These are phyloP conservation scores for Nicotiana attenuata DNA, from an alignment of 257 asterid species.

Conservation along the genomic window DNA sequence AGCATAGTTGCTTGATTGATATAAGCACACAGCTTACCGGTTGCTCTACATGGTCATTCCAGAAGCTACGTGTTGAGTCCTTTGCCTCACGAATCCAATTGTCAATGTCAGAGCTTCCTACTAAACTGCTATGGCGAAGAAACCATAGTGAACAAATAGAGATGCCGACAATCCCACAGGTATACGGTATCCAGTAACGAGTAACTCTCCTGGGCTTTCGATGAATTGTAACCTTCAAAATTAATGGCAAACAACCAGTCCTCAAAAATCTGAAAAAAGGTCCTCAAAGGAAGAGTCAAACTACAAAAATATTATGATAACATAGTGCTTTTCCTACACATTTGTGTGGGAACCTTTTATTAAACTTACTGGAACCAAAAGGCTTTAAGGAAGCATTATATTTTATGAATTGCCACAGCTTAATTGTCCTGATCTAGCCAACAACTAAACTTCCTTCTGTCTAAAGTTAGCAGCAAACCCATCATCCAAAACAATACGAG, in stretches of 20 bases:
- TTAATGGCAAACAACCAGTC: constrained; percentile 13
- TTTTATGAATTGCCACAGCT: too few species aligned
- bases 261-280: neutral
- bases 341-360: neutral
- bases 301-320: neutral
- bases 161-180: constrained; percentile 73
- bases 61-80: constrained; percentile 70
- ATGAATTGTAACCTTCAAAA: constrained; percentile 70
- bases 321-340: neutral
- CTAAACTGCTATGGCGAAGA: constrained; percentile 88
- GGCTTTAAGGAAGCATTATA: too few species aligned
- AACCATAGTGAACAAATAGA: constrained; percentile 87
- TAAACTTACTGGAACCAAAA: too few species aligned
- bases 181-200: constrained; percentile 78
- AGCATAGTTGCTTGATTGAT: neutral
- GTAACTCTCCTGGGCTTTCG: constrained; percentile 74
- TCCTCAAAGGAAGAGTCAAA: constrained; percentile 6
- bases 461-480: too few species aligned
- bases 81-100: constrained; percentile 89
- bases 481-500: too few species aligned
- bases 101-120: constrained; percentile 97
- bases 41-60: constrained; percentile 98
- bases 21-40: constrained; percentile 54
- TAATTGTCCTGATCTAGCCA: too few species aligned
- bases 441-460: too few species aligned